Base-by-base conservation (phyloP, 306 rosid species). In the Chamaecrista fasciculata region DNA sequence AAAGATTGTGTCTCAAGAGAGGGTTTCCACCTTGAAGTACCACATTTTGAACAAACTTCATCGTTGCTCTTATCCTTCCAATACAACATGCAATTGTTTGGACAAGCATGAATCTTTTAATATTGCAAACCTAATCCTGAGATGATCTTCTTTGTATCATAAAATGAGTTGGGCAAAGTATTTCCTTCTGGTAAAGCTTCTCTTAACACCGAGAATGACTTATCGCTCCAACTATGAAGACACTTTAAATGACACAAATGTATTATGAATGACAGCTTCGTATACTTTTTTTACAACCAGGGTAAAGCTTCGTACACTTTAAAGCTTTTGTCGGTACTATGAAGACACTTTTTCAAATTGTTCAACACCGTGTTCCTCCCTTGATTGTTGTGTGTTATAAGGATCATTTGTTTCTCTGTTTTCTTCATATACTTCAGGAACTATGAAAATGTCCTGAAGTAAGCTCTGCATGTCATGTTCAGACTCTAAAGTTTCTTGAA, bases 71-170 rank as follows among this genome's bases (percentile, higher is more conserved):
- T 34, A 25, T 44, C 8, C 25, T 25, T n/a, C n/a, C n/a, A n/a
- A n/a, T n/a, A n/a, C n/a, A n/a, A n/a, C n/a, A n/a, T n/a, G n/a
- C n/a, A n/a, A 44, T 64, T 56, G 16, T 26, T 44, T 8, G 55
- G 70, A 44, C 40, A 64, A 8, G 3, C 24, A 46, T 66, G 29
- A 2, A 25, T 66, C 70, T 47, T 66, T 19, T 47, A 10, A 66
- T 44, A 47, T 11, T 44, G 18, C 29, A 47, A 16, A 18, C 28
- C 29, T 29, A 47, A 9, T 4, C 29, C 16, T 0, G 31, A 66
- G 18, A 47, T 18, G 5, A 43, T 25, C n/a, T 23, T 43, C 53
- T 62, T 62, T 0, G 19, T 23, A n/a, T 55, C 61, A 10, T 55
- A 31, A 7, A 28, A 58, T 58, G 64, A 29, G 21, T 58, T 16